Percentiles rank a stretch among this genome's conserved stretches.
phyloP scores from a whole-genome alignment of 2,329 filamentous ascomycete genomes.

The Alternaria burnsii region DNA sequence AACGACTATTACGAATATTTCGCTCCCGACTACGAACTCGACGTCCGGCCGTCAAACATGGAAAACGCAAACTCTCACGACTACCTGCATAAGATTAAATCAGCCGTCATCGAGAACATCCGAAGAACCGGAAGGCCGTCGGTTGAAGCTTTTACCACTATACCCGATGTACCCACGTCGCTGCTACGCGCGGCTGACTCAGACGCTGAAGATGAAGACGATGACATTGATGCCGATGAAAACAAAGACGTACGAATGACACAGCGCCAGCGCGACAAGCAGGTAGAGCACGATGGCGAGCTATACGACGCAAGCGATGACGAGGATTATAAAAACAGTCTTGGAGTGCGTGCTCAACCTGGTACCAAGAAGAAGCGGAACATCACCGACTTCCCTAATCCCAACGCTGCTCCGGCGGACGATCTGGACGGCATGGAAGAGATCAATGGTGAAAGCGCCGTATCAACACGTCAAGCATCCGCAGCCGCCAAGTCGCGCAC shows the following conservation, averaged over 20 bases:
- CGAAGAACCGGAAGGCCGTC: slow-evolving; percentile 70
- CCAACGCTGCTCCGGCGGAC: slow-evolving; percentile 53
- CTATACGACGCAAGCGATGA: slow-evolving; percentile 80
- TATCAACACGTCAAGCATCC: slow-evolving; percentile 40
- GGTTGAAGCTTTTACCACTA: slow-evolving; percentile 57
- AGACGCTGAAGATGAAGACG: slow-evolving; percentile 70
- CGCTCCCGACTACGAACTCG: slow-evolving; percentile 73
- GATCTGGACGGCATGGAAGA: slow-evolving; percentile 37
- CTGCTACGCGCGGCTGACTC: slow-evolving; percentile 67
- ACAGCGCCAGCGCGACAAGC: slow-evolving; percentile 82
- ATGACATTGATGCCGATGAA: slow-evolving; percentile 80
- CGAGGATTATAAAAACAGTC: slow-evolving; percentile 77
- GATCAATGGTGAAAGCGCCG: slow-evolving; percentile 44
- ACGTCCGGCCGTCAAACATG: slow-evolving; percentile 76
- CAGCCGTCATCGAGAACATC: slow-evolving; percentile 72
- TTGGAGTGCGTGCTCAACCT: slow-evolving; percentile 72
- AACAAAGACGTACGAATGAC: slow-evolving; percentile 86
- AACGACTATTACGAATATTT: slow-evolving; percentile 95
- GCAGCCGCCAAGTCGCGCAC: slow-evolving; percentile 35
- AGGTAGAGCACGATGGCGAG: slow-evolving; percentile 78
- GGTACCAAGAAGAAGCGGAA: slow-evolving; percentile 61
- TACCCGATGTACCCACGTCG: slow-evolving; percentile 61
- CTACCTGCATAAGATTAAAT: slow-evolving; percentile 73
- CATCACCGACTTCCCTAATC: slow-evolving; percentile 69
- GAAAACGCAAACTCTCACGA: slow-evolving; percentile 74